These are phyloP conservation scores for Pleurotus ostreatus DNA, from an alignment of 768 basidiomycete species.

Conservation along the genomic window DNA sequence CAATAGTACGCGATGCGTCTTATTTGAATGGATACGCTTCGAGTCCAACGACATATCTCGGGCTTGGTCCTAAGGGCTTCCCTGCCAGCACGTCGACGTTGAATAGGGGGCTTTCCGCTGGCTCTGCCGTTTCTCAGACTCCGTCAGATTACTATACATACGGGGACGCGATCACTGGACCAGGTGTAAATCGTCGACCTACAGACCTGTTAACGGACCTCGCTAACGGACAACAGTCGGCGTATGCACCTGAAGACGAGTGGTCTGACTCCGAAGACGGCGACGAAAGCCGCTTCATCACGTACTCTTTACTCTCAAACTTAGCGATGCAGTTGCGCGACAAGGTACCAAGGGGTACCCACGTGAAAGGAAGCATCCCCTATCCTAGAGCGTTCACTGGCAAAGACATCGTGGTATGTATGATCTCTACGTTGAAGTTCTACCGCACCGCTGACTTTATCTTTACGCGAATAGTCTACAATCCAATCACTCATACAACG, in stretches of 20 bases:
- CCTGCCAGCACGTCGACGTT: slow-evolving; percentile 11
- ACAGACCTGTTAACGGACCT: slow-evolving; percentile 26
- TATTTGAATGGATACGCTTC: background rate
- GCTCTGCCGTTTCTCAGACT: slow-evolving; percentile 21
- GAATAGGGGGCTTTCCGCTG: slow-evolving; percentile 24
- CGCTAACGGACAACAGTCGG: slow-evolving; percentile 24
- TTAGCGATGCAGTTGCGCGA: slow-evolving; percentile 87
- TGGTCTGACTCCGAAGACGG: slow-evolving; percentile 67
- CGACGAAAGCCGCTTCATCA: slow-evolving; percentile 76
- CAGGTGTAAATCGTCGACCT: slow-evolving; percentile 14
- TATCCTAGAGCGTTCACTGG: slow-evolving; percentile 92
- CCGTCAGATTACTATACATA: slow-evolving; percentile 13
- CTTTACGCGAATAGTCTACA: slow-evolving; percentile 55
- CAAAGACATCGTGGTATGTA: slow-evolving; percentile 85
- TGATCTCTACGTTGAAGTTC: background rate
- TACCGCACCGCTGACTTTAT: background rate
- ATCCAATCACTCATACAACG: slow-evolving; percentile 86
- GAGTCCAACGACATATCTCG: background rate
- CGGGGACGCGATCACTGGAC: slow-evolving; percentile 2
- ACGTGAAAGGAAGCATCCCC: slow-evolving; percentile 90
- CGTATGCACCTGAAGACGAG: slow-evolving; percentile 41
- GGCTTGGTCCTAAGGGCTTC: background rate
- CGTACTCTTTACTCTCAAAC: slow-evolving; percentile 83
- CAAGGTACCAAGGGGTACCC: slow-evolving; percentile 80
- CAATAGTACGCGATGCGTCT: background rate